Base-by-base conservation (phyloP, 2,329 filamentous ascomycete species). In the Botrytis squamosa region DNA sequence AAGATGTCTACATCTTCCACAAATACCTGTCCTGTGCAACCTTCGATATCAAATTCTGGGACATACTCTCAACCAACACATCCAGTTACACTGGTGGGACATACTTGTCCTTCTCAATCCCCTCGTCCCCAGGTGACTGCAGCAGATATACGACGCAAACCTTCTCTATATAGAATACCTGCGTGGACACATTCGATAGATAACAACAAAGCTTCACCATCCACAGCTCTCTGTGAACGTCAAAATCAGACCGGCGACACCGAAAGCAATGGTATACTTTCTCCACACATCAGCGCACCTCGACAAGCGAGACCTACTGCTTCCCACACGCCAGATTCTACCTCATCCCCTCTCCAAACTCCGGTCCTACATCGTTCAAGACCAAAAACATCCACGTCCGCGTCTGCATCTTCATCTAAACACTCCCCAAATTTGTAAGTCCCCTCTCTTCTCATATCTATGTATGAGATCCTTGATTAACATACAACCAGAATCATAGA, bases 401-500 rank as follows among this genome's bases (percentile, higher is more conserved):
- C 49, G 33, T 62, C 63, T 36, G 71, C 33, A 60, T 62, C 63
- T 40, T 65, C 42, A 60, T 62, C 33, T 75, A 77, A 68, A 20
- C 75, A 77, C 60, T 78, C 77, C 52, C 75, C 76, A 38, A 79
- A 80, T 57, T 29, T 80, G 79, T 80, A 77, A 46, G 76, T 65
- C 57, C 14, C 70, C 33, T 38, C 55, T 57, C 42, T 16, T 38
- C 25, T 67, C 75, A 6, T 76, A 14, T n/a, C 25, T 14, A 63
- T 68, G 18, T 12, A 57, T 57, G 3, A 29, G 18, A 18, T 71
- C 74, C 25, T 57, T 33, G 72, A 72, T 76, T 46, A 80, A 81
- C 60, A 55, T 36, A 79, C 79, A 3, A 81, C 81, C 73, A 81
- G 86, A 38, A 84, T 86, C 55, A 83, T 86, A 38, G 85, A 87